Evolutionary conservation across 1,284 basidiomycete genomes (phyloP), one percentile per base, ranked within the genome.

Genomic region (Puccinia triticina): DNA sequence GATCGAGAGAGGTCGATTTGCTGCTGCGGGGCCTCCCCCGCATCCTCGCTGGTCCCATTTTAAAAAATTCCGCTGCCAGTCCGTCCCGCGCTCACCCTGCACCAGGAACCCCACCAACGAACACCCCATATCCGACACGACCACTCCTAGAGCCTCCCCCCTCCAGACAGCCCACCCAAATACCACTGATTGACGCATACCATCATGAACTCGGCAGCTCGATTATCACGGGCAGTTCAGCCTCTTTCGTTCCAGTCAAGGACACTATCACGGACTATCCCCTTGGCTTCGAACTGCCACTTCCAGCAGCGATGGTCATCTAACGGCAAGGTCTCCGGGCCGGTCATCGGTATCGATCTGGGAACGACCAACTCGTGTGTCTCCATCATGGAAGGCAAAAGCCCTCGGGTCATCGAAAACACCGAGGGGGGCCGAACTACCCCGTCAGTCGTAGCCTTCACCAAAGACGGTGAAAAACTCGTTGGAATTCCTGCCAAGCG

Each of bases 381-480:
- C 84, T 92, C 94, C 76, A 90, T 96, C 85, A 97, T 96, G 94
- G 96, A 98, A 90, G 96, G 95, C 86, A 93, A 95, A 89, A 93
- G 92, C 71, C 91, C 96, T 82, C 93, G 94, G 85, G 96, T 99
- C 84, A 93, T 99, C 86, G 96, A 98, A 89, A 98, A 99, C 90
- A 89, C 95, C 16, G 96, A 99, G 90, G 96, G 96, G 90, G 94
- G 94, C 84, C 92, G 96, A 86, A 98, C 96, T 84, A 99, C 96
- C 43, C 97, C 97, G 12, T 99, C 96, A 76, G 94, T 98, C 83
- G 95, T 99, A 84, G 97, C 96, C 61, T 99, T 99, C 91, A 95
- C 96, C 84, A 98, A 98, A 89, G 88, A 89, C 57, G 89, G 89
- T 85, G 94, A 96, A 88, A 93, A 94, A 84, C 90, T 97, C 64